Base-by-base conservation (phyloP, 345 rosid genomes). In the Lepidium aucheri region DNA sequence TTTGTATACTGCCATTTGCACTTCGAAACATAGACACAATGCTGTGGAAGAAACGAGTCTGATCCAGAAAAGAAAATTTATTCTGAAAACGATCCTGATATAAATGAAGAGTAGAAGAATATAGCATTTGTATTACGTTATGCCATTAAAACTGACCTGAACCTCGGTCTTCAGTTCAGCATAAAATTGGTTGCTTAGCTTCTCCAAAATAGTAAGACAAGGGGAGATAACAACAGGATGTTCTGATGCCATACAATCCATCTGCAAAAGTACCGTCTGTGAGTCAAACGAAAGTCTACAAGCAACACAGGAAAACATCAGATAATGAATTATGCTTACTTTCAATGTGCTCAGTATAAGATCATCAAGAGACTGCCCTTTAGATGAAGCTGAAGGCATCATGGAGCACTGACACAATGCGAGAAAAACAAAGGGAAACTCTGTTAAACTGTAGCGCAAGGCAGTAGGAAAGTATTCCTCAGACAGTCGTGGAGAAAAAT, bases 191-290 rank as follows among this genome's bases (percentile, higher is more conserved):
- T 49, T 74, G 72, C 67, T 84, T 69, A 90, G 67, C 58, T 85
- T 86, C 70, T 76, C 82, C 79, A 94, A 72, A 65, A 88, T 86
- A 43, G 85, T 72, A 16, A 85, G 60, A 61, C 89, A 85, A 46
- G 97, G 97, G 53, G 80, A 78, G 52, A 70, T 17, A 38, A 85
- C 65, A 42, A 84, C 86, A 73, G 77, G 80, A 67, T 85, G 89
- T 58, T 80, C 86, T 6, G 69, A 63, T 64, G 79, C 75, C 32
- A 63, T 62, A 32, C 74, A 77, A 54, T 80, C 83, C 79, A 90
- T 60, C 99, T 94, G 85, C 59, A 79, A 72, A 67, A 62, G 72
- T 15, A 54, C 63, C 39, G 69, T 74, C 47, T 20, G 33, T 69
- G 40, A 64, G 22, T 68, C 18, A 22, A 59, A 36, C 56, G 22